These are phyloP conservation scores for Boletus reticuloceps DNA, from an alignment of 768 basidiomycete species.

Conservation along the genomic window DNA sequence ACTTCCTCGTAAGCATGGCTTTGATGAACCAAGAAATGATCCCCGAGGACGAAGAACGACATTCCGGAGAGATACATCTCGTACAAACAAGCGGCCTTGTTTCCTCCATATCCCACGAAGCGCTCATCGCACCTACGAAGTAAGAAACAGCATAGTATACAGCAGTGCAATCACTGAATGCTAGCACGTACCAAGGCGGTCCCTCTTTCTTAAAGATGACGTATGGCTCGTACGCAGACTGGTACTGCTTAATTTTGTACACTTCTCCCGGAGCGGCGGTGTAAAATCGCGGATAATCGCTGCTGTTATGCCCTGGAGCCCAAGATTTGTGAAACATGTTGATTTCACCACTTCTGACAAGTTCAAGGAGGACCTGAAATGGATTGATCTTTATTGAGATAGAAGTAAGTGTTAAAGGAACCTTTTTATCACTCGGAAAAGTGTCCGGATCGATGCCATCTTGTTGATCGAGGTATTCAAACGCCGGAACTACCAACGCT, in stretches of 20 bases:
- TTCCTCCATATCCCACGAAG: constrained; percentile 88
- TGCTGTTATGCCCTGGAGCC: constrained; percentile 77
- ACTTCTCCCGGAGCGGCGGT: constrained; percentile 58
- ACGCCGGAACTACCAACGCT: constrained; percentile 83
- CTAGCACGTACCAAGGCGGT: constrained; percentile 59
- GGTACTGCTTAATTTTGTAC: constrained; percentile 75
- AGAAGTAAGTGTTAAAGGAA: constrained; percentile 19
- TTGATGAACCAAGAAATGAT: constrained; percentile 89
- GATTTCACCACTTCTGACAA: constrained; percentile 56
- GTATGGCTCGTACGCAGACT: constrained; percentile 87
- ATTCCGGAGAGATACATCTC: constrained; percentile 89
- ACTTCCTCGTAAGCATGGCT: constrained; percentile 80
- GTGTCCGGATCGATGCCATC: constrained; percentile 56
- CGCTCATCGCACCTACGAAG: constrained; percentile 82
- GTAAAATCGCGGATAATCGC: constrained; percentile 73
- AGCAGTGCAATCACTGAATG: neutral
- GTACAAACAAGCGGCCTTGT: constrained; percentile 90
- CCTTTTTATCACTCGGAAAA: constrained; percentile 73
- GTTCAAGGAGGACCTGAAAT: constrained; percentile 50
- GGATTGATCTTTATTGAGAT: neutral
- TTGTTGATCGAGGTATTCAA: constrained; percentile 68
- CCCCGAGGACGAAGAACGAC: constrained; percentile 77
- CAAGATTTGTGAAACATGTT: constrained; percentile 79
- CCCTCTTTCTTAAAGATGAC: constrained; percentile 76
- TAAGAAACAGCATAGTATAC: neutral